Evolutionary conservation across 371 early-diverging fungal species (phyloP).

Genomic region (Mucor piriformis): DNA sequence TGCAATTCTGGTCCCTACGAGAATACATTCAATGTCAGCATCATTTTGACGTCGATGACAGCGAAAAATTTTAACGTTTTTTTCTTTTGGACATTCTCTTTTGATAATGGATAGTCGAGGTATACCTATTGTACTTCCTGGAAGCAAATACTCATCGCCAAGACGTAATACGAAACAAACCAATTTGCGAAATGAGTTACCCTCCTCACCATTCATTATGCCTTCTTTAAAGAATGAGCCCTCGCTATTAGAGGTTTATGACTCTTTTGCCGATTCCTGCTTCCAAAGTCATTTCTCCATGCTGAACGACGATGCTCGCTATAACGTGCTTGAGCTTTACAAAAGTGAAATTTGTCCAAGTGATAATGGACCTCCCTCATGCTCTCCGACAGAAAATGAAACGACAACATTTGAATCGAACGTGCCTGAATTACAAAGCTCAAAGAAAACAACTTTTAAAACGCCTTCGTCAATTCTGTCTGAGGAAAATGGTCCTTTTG

Average conservation of each 20-base stretch:
- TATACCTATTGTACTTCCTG: slow-evolving; percentile 24
- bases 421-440: not conserved
- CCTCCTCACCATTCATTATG: slow-evolving; percentile 4
- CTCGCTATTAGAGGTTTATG: slow-evolving; percentile 27
- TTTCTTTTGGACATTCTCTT: not conserved
- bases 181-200: not conserved
- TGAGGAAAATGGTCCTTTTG: too few relatives aligned
- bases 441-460: not conserved
- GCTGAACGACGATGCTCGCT: not conserved
- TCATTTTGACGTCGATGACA: not conserved
- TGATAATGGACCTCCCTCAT: not conserved
- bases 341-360: slow-evolving; percentile 3
- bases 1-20: not conserved
- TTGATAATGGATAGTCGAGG: slow-evolving; percentile 28
- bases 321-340: slow-evolving; percentile 9
- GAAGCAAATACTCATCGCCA: slow-evolving; percentile 10
- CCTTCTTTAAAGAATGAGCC: slow-evolving; percentile 10
- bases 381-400: not conserved
- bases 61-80: not conserved
- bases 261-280: slow-evolving; percentile 21
- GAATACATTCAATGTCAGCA: not conserved
- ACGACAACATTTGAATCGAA: not conserved
- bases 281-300: slow-evolving; percentile 18
- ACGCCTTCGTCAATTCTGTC: not conserved
- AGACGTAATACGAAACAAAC: slow-evolving; percentile 4